These are phyloP conservation scores for Epichloe coenophiala DNA, from an alignment of 2,329 filamentous ascomycete genomes.

Conservation along the genomic window DNA sequence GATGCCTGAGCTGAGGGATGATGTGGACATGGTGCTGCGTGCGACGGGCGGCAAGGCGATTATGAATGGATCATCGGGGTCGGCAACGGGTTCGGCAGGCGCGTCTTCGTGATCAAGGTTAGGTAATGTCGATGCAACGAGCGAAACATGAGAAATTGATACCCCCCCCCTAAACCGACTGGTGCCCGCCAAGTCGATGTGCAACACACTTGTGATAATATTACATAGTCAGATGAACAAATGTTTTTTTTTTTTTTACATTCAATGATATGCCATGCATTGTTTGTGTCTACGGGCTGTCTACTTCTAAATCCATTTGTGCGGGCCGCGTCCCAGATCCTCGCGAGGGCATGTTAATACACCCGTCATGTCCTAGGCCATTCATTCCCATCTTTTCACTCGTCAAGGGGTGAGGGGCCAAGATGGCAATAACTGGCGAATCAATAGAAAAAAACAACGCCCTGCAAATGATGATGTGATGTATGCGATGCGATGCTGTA, in stretches of 20 bases:
- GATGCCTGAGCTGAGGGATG: slow-evolving; percentile 44
- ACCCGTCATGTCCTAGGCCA: neutral
- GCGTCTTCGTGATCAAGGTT: neutral
- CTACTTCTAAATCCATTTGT: neutral
- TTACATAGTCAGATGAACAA: no score
- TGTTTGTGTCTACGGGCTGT: neutral
- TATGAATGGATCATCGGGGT: neutral
- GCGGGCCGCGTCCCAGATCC: neutral
- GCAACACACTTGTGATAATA: no score
- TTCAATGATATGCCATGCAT: neutral
- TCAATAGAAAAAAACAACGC: slow-evolving; percentile 12
- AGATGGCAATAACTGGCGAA: neutral
- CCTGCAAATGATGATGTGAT: slow-evolving; percentile 13
- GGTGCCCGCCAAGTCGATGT: no score
- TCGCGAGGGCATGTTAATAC: neutral
- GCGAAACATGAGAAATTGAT: no score
- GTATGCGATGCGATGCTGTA: neutral
- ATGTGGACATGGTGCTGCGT: slow-evolving; percentile 37
- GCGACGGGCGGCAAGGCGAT: slow-evolving; percentile 25
- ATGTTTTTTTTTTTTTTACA: no score
- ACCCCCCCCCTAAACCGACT: no score
- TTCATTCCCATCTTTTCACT: neutral
- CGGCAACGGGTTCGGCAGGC: neutral
- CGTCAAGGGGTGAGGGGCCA: neutral
- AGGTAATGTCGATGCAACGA: no score